A percentile compares a stretch with the other conserved stretches of the same genome.
Conservation (phyloP, 768 basidiomycete species). For the Auricularia sp. region DNA sequence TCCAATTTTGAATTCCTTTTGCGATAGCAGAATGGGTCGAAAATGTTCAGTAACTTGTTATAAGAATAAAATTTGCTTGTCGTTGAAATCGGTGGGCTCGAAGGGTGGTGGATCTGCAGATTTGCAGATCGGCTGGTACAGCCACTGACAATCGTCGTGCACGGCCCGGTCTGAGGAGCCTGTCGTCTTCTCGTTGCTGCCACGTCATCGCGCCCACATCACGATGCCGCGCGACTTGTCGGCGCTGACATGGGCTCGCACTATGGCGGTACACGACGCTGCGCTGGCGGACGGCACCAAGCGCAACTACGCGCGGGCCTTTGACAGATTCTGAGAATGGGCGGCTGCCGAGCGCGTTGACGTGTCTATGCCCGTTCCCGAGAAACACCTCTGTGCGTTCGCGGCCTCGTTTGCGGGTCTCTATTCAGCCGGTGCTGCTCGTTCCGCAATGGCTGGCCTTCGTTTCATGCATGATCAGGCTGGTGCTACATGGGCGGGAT, state of each 20-base stretch:
- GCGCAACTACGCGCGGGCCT: neutral
- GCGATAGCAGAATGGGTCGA: neutral
- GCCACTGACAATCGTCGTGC: too few relatives aligned
- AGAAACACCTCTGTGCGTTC: neutral
- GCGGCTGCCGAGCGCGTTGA: neutral
- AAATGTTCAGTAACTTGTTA: too few relatives aligned
- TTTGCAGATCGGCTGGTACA: too few relatives aligned
- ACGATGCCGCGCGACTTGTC: too few relatives aligned
- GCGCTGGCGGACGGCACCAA: neutral
- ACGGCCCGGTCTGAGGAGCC: too few relatives aligned
- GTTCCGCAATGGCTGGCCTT: neutral
- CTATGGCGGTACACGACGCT: neutral
- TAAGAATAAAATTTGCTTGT: too few relatives aligned
- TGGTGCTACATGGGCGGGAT: neutral
- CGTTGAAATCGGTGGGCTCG: too few relatives aligned
- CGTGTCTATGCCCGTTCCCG: neutral
- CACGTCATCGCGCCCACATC: neutral
- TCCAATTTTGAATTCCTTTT: neutral
- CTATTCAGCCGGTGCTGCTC: neutral
- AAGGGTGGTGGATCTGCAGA: too few relatives aligned
- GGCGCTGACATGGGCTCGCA: neutral
- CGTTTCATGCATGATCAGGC: neutral
- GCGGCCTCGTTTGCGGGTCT: neutral
- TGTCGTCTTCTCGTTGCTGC: neutral
- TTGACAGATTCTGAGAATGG: neutral